Conservation (phyloP, 768 basidiomycete species). For the Neoboletus subvelutipes region DNA sequence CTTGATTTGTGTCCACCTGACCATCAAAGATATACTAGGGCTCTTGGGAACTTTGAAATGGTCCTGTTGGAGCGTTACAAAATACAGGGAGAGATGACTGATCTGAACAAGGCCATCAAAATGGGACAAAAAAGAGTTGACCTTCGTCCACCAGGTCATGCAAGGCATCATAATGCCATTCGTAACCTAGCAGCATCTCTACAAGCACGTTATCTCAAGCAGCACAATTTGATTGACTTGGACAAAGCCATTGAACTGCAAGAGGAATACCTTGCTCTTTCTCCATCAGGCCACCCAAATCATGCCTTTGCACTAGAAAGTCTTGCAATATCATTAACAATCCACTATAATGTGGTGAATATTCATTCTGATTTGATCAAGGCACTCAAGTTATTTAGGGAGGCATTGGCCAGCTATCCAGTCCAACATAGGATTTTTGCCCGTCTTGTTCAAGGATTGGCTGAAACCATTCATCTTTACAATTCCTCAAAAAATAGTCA, state of each 20-base stretch:
- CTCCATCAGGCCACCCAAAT: too few species aligned
- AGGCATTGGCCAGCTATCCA: not conserved
- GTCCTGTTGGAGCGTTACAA: not conserved
- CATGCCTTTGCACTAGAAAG: too few species aligned
- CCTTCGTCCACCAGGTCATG: not conserved
- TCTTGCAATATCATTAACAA: too few species aligned
- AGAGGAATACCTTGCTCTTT: too few species aligned
- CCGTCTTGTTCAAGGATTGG: not conserved
- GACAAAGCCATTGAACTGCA: too few species aligned
- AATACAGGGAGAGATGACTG: not conserved
- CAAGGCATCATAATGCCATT: not conserved
- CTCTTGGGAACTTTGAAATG: not conserved
- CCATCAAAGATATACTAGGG: not conserved
- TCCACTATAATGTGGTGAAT: too few species aligned
- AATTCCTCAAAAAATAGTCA: too few species aligned
- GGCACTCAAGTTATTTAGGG: too few species aligned
- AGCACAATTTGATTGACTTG: too few species aligned
- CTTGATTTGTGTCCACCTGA: not conserved
- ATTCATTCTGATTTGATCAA: too few species aligned
- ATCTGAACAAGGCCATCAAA: not conserved
- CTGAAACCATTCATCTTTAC: not conserved
- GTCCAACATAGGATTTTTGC: too few species aligned
- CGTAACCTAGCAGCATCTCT: too few species aligned
- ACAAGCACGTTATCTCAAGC: fast-evolving
- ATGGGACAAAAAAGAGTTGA: not conserved